Evolutionary conservation across 805 yeast species (phyloP).

Genomic region (Zygotorulaspora sp.): DNA sequence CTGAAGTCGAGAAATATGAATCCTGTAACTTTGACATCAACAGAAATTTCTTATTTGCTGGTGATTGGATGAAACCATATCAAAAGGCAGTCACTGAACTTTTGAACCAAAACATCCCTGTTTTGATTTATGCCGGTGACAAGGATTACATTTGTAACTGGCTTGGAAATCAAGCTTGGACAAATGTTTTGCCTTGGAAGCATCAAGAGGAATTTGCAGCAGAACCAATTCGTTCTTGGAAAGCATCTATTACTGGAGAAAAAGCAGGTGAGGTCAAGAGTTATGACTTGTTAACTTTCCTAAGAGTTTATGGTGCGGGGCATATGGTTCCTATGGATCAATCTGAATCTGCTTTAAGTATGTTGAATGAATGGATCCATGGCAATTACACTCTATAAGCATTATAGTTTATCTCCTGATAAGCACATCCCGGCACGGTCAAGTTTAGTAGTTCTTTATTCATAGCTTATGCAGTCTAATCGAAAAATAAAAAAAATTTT

Average conservation of each 20-base stretch:
- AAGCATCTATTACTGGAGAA: constrained; percentile 39
- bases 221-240: constrained; percentile 46
- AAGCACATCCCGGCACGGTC: too few relatives aligned
- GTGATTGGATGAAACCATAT: constrained; percentile 92
- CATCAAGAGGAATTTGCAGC: constrained; percentile 50
- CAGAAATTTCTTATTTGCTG: constrained; percentile 75
- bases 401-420: too few relatives aligned
- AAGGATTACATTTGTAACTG: constrained; percentile 95
- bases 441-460: background rate
- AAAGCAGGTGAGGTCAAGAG: constrained; percentile 67
- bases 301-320: constrained; percentile 85
- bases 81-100: constrained; percentile 68
- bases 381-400: constrained; percentile 51
- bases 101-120: constrained; percentile 71
- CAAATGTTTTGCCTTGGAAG: constrained; percentile 66
- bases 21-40: constrained; percentile 76
- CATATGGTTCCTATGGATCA: constrained; percentile 95
- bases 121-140: constrained; percentile 90
- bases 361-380: constrained; percentile 80
- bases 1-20: constrained; percentile 74
- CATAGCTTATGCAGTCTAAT: too few relatives aligned
- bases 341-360: constrained; percentile 69
- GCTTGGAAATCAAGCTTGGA: constrained; percentile 91
- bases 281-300: constrained; percentile 67
- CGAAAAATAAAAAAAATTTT: too few relatives aligned